These are phyloP conservation scores for Backusella mclennaniae DNA, from an alignment of 192 early-diverging fungal genomes.

Conservation along the genomic window DNA sequence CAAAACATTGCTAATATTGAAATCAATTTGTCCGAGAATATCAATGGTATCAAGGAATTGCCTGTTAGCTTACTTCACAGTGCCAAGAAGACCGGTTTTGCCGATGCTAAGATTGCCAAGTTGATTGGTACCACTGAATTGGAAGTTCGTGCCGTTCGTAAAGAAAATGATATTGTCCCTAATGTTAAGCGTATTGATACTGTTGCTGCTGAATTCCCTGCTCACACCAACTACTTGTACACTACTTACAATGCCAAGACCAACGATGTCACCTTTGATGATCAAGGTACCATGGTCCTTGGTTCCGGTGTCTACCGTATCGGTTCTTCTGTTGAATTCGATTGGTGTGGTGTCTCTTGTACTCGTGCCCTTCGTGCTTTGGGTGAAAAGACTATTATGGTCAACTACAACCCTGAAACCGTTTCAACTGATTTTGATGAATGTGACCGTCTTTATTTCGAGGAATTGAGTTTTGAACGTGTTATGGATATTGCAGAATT, in stretches of 20 bases:
- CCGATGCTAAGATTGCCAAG: constrained; percentile 84
- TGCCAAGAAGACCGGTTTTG: constrained; percentile 89
- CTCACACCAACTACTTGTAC: constrained; percentile 95
- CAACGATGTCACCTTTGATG: constrained; percentile 84
- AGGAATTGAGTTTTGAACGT: constrained; percentile 92
- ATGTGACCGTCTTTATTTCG: constrained; percentile 98
- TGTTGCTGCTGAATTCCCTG: constrained; percentile 94
- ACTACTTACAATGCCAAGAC: constrained; percentile 94
- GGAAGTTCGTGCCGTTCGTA: constrained; percentile 68
- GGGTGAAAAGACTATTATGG: constrained; percentile 89
- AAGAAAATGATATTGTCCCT: constrained; percentile 75
- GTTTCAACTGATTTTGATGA: constrained; percentile 99
- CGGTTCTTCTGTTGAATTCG: constrained; percentile 97
- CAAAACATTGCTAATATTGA: constrained; percentile 73
- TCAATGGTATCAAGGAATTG: constrained; percentile 34
- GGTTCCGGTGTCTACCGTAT: constrained; percentile 98
- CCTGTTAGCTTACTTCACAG: constrained; percentile 59
- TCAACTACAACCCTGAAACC: constrained; percentile 99
- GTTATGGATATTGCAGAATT: constrained; percentile 94
- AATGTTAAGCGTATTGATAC: constrained; percentile 92
- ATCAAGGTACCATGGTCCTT: constrained; percentile 92
- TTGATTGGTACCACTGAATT: constrained; percentile 51
- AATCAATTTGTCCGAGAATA: constrained; percentile 42
- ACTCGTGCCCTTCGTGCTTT: constrained; percentile 81
- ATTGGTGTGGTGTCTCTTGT: constrained; percentile 84